Conservation (phyloP, 2,329 filamentous ascomycete species). For the Pseudogymnoascus sp. region DNA sequence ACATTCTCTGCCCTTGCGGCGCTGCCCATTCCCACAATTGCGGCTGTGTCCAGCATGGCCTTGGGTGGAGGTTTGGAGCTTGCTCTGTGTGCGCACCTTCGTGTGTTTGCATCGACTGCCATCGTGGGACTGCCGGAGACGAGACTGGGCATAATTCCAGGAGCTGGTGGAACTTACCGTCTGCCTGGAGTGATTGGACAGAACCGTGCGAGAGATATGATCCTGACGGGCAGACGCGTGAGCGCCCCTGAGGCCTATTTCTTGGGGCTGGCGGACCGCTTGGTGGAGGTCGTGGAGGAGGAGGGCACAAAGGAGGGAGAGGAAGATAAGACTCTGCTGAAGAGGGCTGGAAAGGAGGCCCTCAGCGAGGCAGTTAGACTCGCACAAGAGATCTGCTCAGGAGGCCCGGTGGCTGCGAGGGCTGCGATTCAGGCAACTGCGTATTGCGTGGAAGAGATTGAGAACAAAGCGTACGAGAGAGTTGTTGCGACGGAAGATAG, state of each 20-base stretch:
- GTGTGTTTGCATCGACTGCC: constrained; percentile 74
- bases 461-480: constrained; percentile 78
- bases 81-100: constrained; percentile 80
- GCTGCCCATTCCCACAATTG: constrained; percentile 84
- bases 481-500: constrained; percentile 81
- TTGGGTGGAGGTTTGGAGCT: constrained; percentile 92
- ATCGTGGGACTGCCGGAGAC: constrained; percentile 84
- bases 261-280: constrained; percentile 78
- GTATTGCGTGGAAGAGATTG: constrained; percentile 65
- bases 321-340: constrained; percentile 40
- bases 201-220: constrained; percentile 75
- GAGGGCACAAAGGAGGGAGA: constrained; percentile 37
- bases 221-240: constrained; percentile 84
- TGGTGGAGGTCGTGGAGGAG: constrained; percentile 69
- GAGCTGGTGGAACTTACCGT: constrained; percentile 86
- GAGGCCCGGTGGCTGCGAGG: constrained; percentile 74
- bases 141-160: constrained; percentile 85
- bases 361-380: constrained; percentile 70
- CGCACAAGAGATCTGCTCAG: constrained; percentile 80
- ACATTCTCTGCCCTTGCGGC: constrained; percentile 67
- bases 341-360: constrained; percentile 57
- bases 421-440: constrained; percentile 74
- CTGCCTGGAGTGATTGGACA: constrained; percentile 76
- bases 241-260: constrained; percentile 82
- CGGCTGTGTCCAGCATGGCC: constrained; percentile 75